Base-by-base conservation (phyloP, 1,284 basidiomycete species). In the Somion occarium region DNA sequence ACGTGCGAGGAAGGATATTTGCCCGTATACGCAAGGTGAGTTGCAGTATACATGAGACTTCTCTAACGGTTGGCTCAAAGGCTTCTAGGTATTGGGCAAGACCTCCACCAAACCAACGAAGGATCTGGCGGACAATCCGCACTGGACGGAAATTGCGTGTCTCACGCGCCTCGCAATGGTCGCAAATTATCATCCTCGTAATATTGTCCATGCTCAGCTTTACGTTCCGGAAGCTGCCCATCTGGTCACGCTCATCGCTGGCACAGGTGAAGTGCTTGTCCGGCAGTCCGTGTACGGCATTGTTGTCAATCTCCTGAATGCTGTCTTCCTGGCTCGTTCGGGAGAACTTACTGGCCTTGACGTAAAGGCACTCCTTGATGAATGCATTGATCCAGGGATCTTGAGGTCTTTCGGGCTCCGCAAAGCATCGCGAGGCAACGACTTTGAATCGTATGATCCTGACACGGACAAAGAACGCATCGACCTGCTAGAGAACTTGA, bases 141-240 rank as follows among this genome's bases (percentile, higher is more conserved):
- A 86, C 53, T 95, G 91, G 90, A 82, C 79, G 54, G 92, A 95
- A 64, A 88, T 95, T 11, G 85, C 88, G 2, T 85, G 86, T 1
- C 72, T 94, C 27, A 75, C 88, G 30, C 82, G 91, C 13, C 78
- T 95, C 30, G 75, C 81, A 43, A 75, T 90, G 15, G 77, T 86
- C 5, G 80, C 90, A 18, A 81, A 85, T 39, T 85, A 90, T 59
- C 81, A 85, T 46, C 78, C 80, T 0, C 79, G 76, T 43, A 77
- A 84, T 27, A 71, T 79, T 2, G 72, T 77, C 18, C 83, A 86
- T 56, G 82, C 82, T 48, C 88, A 91, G 60, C 72, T 93, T 24
- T 93, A 86, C 64, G 76, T 93, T 3, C 88, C 93, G 0, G 92
- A 96, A 64, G 75, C 90, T 34, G 74, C 86, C 43, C 89, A 95